These are phyloP conservation scores for Nematocida major DNA, from an alignment of 371 early-diverging fungal species.

Conservation along the genomic window DNA sequence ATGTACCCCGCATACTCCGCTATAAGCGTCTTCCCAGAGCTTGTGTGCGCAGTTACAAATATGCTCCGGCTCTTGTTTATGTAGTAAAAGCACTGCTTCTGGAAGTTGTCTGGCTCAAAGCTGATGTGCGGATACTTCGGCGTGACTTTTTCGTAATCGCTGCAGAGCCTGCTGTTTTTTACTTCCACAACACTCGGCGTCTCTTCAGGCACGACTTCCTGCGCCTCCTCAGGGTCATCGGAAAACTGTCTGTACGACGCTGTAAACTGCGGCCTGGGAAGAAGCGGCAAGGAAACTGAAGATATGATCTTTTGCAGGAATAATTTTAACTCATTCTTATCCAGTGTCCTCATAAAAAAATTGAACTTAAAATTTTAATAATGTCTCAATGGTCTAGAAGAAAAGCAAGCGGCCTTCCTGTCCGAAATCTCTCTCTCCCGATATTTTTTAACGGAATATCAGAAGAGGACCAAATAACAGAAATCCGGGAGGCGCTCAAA, in stretches of 20 bases:
- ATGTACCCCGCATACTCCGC: slow-evolving; percentile 95
- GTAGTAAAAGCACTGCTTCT: slow-evolving; percentile 89
- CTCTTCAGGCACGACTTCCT: not conserved
- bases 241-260: not conserved
- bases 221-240: not conserved
- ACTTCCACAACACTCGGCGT: slow-evolving; percentile 17
- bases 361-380: slow-evolving; percentile 8
- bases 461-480: slow-evolving; percentile 18
- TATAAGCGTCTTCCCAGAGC: slow-evolving; percentile 97
- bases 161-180: slow-evolving; percentile 1
- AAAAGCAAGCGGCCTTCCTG: not conserved
- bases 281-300: not conserved
- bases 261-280: slow-evolving; percentile 9
- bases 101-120: slow-evolving; percentile 93
- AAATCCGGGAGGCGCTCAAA: slow-evolving; percentile 14
- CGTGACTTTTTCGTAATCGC: slow-evolving; percentile 6
- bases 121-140: slow-evolving; percentile 48
- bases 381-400: slow-evolving; percentile 53
- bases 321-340: not conserved
- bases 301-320: not conserved
- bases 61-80: slow-evolving; percentile 83
- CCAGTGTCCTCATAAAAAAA: not conserved
- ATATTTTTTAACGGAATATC: slow-evolving; percentile 36
- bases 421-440: slow-evolving; percentile 35
- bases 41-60: slow-evolving; percentile 97